Evolutionary conservation across 768 basidiomycete genomes (phyloP), one percentile per base, ranked within the genome.

Genomic region (Clitopilus hobsonii): DNA sequence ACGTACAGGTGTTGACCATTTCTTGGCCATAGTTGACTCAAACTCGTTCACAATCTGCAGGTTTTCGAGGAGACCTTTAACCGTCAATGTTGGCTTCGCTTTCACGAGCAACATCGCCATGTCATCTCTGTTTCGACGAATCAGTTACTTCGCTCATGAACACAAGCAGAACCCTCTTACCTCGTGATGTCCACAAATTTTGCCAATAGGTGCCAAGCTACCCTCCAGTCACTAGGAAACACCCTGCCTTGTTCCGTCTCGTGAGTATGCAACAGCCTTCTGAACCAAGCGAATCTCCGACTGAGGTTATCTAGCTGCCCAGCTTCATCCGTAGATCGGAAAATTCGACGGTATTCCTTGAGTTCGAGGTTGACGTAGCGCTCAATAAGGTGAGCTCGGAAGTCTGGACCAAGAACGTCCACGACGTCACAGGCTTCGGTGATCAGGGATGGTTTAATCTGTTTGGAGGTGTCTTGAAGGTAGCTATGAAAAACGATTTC

Each of bases 261-360:
- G 67, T 97, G 91, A 5, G 82, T 84, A 55, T 87, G 84, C 20
- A 99, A 72, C 26, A 94, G 69, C 25, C 95, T 82, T 20, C 89
- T 78, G 71, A 98, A 98, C 94, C 95, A 99, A 3, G 94, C 92
- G 61, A 93, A 98, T 38, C 97, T 83, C 14, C 97, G 77, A 0
- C 92, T 84, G 5, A 97, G 79, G 60, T 99, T 99, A 72, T 99
- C 97, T 47, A 99, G 77, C 63, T 97, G 93, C 3, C 96, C 97
- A 1, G 97, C 94, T 70, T 98, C 97, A 59, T 97, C 94, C 5
- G 86, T 86, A 6, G 90, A 83, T 49, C 90, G 85, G 73, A 99
- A 98, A 65, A 99, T 95, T 20, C 94, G 87, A 10, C 94, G 86
- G 67, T 98, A 99, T 67, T 98, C 97, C 66, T 93, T 92, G 23